A percentile compares a stretch with the other conserved stretches of the same genome.
These are phyloP conservation scores for Arabidopsis suecica DNA, from an alignment of 345 rosid species.

Conservation along the genomic window DNA sequence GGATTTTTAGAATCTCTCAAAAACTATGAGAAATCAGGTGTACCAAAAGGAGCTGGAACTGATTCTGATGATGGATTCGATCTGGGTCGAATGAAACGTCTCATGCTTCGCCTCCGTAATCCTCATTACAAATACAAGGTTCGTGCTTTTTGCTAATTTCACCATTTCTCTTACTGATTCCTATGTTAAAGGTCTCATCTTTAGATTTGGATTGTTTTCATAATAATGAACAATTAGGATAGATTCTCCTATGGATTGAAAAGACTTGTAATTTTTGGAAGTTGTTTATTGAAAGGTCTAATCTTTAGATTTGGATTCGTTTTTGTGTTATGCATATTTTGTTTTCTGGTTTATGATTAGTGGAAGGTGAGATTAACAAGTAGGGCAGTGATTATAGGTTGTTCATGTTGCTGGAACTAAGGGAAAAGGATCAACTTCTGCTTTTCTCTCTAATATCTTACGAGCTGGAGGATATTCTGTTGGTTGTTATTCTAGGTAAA, in stretches of 20 bases:
- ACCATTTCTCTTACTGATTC: background rate
- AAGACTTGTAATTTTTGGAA: background rate
- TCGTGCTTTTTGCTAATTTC: background rate
- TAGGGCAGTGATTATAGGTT: slow-evolving; percentile 46
- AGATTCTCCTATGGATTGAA: background rate
- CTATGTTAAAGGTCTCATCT: slow-evolving; percentile 12
- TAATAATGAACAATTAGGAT: background rate
- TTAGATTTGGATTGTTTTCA: background rate
- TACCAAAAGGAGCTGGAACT: slow-evolving; percentile 85
- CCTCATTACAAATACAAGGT: slow-evolving; percentile 85
- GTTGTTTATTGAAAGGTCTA: background rate
- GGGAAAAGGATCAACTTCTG: slow-evolving; percentile 94
- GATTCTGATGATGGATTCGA: slow-evolving; percentile 88
- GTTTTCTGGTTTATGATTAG: background rate
- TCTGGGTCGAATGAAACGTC: slow-evolving; percentile 78
- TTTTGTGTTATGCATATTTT: background rate
- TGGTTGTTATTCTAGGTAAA: slow-evolving; percentile 87
- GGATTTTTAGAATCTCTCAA: slow-evolving; percentile 76
- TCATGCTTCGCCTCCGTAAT: slow-evolving; percentile 73
- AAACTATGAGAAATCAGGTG: slow-evolving; percentile 86
- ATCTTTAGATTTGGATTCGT: background rate
- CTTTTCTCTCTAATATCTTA: slow-evolving; percentile 79
- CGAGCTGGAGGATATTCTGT: slow-evolving; percentile 73
- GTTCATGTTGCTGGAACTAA: slow-evolving; percentile 95
- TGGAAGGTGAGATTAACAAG: slow-evolving; percentile 13